These are phyloP conservation scores for Eucalyptus erythrocorys DNA, from an alignment of 345 rosid genomes.

Conservation along the genomic window DNA sequence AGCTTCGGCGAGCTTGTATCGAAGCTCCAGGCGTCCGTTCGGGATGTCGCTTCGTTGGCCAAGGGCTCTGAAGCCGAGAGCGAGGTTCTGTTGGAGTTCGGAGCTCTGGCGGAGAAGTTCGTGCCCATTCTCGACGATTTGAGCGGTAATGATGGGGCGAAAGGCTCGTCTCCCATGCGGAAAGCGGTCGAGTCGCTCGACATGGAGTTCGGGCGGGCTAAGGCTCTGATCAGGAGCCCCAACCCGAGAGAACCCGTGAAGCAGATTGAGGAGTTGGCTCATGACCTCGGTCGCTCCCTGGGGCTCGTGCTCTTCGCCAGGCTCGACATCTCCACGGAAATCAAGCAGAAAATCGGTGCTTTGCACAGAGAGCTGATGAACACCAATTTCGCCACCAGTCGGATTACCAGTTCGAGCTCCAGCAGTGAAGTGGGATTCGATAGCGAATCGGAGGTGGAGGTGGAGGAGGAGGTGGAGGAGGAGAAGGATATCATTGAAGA, in stretches of 20 bases:
- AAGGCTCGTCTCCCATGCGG: constrained; percentile 26
- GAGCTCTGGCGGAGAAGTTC: constrained; percentile 31
- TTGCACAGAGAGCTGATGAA: constrained; percentile 51
- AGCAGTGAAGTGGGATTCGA: constrained; percentile 11
- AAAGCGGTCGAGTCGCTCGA: constrained; percentile 30
- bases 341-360: constrained; percentile 22
- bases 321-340: constrained; percentile 17
- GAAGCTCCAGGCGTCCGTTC: constrained; percentile 13
- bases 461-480: constrained; percentile 1
- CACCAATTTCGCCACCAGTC: constrained; percentile 12
- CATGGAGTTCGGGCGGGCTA: constrained; percentile 27
- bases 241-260: constrained; percentile 12
- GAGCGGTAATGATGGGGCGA: constrained; percentile 1
- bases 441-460: constrained; percentile 24
- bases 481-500: constrained; percentile 10
- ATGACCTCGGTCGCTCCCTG: constrained; percentile 56
- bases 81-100: constrained; percentile 24
- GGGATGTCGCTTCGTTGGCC: constrained; percentile 18
- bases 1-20: constrained; percentile 21
- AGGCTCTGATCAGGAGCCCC: constrained; percentile 14
- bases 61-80: constrained; percentile 15
- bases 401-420: constrained; percentile 8
- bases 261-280: constrained; percentile 29
- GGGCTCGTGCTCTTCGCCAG: constrained; percentile 58
- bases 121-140: constrained; percentile 22